These are phyloP conservation scores for carrot (Daucus carota) DNA, from an alignment of 129 eudicot genomes.

Conservation along the genomic window DH1_v3.0 NC_030383.2:16472501-16473000, in stretches of 20 bases:
- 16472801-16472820: neutral
- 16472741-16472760: neutral
- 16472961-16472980: neutral
- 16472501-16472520: no score
- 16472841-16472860: neutral
- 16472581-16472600: neutral
- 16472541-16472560: no score
- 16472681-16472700: neutral
- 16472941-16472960: neutral
- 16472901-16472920: neutral
- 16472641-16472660: neutral
- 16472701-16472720: neutral
- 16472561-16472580: neutral
- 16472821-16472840: neutral
- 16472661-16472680: neutral
- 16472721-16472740: neutral
- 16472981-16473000: no score
- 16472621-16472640: neutral
- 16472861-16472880: neutral
- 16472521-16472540: no score
- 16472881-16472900: neutral
- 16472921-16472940: neutral
- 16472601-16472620: neutral
- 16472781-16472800: neutral
- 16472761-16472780: neutral